Base-by-base conservation (phyloP, 176 grass and related monocot genomes). In the Raddia guianensis region DNA sequence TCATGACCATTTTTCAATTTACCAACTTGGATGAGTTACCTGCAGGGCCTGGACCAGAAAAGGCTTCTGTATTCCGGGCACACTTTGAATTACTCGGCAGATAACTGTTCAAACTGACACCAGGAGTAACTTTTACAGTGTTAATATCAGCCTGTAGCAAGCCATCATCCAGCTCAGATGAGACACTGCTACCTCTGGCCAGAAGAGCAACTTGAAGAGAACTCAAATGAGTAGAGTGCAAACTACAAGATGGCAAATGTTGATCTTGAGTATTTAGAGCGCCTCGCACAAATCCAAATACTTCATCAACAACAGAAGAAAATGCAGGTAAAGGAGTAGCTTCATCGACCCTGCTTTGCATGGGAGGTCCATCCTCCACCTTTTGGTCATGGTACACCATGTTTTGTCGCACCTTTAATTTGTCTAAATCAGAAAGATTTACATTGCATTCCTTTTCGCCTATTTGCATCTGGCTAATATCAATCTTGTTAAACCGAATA, bases 231-330 rank as follows among this genome's bases (percentile, higher is more conserved):
- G 70, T 49, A 63, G 91, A 75, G 40, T 70, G 69, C 62, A 77
- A 77, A 76, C 61, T 85, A 89, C 64, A 74, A 70, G 84, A 71
- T 65, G 68, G 62, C 27, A 83, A 51, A 62, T 76, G 48, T 18
- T 87, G 63, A 53, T 77, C 89, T 46, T 87, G 42, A 42, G 62
- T 55, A 71, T 75, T 59, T 79, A 73, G 87, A 75, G 74, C 64
- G 78, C 59, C 34, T 46, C 9, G 16, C 42, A 84, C 72, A 72
- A 43, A 84, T 68, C 81, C 80, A 44, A 97, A 92, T 58, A 97
- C 83, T 76, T 91, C 77, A 58, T 94, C 87, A 63, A 94, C 91
- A 84, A 92, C 76, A 70, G 87, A 97, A 75, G 83, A 88, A 86
- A 63, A 68, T 63, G 82, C 84, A 82, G 87, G 77, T 60, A 82